Base-by-base conservation (phyloP, 495 filamentous ascomycete species). In the Sordaria brevicollis region DNA sequence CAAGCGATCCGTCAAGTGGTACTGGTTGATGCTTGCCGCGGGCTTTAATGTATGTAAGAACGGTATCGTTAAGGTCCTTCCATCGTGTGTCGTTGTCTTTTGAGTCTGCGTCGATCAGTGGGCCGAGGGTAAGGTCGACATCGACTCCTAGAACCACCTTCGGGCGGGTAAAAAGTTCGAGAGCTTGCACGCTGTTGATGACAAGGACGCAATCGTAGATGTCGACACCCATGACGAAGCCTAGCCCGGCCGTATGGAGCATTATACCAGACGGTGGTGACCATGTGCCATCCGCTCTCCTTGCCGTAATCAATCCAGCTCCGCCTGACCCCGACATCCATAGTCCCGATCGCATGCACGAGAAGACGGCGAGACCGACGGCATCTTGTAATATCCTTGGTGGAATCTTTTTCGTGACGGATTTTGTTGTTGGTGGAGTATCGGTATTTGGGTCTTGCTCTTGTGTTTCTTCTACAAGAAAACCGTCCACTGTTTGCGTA, bases 161-260 rank as follows among this genome's bases (percentile, higher is more conserved):
- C 13, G 94, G 81, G 65, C 87, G 89, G 43, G 90, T 91, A 79
- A 97, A 95, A 0, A 91, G 86, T 67, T 94, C 90, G 35, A 97
- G 81, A 6, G 92, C 93, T 67, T 91, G 86, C 29, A 89, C 86
- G 25, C 90, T 92, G 79, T 96, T 97, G 77, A 97, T 93, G 6
- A 97, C 89, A 0, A 97, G 85, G 21, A 97, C 89, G 76, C 93
- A 96, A 76, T 97, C 93, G 83, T 97, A 97, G 69, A 96, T 92
- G 73, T 97, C 93, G 35, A 96, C 91, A 3, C 93, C 93, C 3
- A 93, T 89, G 33, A 94, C 83, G 75, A 97, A 97, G n/a, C 92
- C 92, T 29, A 96, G 80, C 4, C 89, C 92, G 2, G 91, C 89
- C 1, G 93, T 96, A 76, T 97, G 93, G 35, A 97, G 84, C 78